These are phyloP conservation scores for Aspergillus japonicus DNA, from an alignment of 2,329 filamentous ascomycete genomes.

Conservation along the genomic window DNA sequence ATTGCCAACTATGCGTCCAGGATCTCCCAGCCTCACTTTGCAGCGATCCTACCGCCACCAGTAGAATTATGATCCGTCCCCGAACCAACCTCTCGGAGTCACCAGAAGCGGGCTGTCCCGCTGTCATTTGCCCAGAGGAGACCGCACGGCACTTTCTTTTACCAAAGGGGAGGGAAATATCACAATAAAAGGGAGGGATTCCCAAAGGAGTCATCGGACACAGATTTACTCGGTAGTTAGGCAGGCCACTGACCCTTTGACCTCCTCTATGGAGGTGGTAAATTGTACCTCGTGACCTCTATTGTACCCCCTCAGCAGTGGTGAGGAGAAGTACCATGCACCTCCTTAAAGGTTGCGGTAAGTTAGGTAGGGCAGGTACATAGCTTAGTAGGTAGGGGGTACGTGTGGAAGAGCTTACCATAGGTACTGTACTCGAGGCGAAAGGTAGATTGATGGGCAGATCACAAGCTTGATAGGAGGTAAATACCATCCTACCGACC, in stretches of 20 bases:
- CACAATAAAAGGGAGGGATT: neutral
- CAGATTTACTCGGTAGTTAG: neutral
- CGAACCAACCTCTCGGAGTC: slow-evolving; percentile 13
- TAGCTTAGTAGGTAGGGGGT: too few species aligned
- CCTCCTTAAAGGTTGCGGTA: neutral
- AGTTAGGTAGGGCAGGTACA: too few species aligned
- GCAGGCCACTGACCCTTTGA: neutral
- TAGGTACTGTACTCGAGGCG: too few species aligned
- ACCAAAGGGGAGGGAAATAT: neutral
- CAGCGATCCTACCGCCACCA: slow-evolving; percentile 2
- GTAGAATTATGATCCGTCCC: slow-evolving; percentile 14
- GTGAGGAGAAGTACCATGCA: neutral
- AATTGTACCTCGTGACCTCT: neutral
- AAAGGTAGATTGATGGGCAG: neutral
- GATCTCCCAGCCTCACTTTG: slow-evolving; percentile 10
- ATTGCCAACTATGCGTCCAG: neutral
- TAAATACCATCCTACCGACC: too few species aligned
- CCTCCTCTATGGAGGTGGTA: neutral
- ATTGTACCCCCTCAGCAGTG: neutral
- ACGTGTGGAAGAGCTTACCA: too few species aligned
- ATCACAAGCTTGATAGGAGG: neutral
- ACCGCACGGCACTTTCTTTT: neutral
- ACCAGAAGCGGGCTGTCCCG: slow-evolving; percentile 15
- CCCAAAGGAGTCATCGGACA: neutral
- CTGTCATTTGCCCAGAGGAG: slow-evolving; percentile 6